Conservation (phyloP, 164 flowering plant species). For the Brasenia schreberi region DNA sequence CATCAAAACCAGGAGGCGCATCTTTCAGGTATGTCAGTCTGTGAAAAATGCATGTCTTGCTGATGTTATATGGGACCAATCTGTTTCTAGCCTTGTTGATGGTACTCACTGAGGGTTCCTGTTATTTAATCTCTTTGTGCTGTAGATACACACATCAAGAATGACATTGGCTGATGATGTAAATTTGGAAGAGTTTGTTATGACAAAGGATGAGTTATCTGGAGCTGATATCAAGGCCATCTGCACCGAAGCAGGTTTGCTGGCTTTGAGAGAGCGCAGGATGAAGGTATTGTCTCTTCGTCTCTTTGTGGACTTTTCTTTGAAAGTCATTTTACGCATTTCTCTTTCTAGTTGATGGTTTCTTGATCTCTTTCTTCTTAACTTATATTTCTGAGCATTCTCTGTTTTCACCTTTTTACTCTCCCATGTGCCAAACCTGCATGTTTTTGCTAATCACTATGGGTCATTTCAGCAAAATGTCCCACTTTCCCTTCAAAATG, state of each 20-base stretch:
- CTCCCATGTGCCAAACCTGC: no score
- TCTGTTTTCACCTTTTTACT: no score
- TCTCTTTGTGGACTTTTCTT: neutral
- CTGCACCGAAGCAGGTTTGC: constrained; percentile 94
- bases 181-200: constrained; percentile 86
- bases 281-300: constrained; percentile 54
- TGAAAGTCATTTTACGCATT: no score
- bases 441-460: no score
- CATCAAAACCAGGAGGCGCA: constrained; percentile 77
- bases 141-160: constrained; percentile 78
- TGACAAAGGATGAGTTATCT: constrained; percentile 89
- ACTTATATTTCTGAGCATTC: no score
- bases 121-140: neutral
- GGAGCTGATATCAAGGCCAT: constrained; percentile 95
- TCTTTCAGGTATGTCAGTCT: constrained; percentile 47
- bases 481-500: no score
- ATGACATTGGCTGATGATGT: constrained; percentile 95
- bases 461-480: no score
- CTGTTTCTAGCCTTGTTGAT: neutral
- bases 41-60: neutral
- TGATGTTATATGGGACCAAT: neutral
- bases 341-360: neutral
- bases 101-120: neutral
- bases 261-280: constrained; percentile 83
- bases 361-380: no score